Conservation (phyloP, 1,139 yeast genomes). For the Diutina mesorugosa region DNA sequence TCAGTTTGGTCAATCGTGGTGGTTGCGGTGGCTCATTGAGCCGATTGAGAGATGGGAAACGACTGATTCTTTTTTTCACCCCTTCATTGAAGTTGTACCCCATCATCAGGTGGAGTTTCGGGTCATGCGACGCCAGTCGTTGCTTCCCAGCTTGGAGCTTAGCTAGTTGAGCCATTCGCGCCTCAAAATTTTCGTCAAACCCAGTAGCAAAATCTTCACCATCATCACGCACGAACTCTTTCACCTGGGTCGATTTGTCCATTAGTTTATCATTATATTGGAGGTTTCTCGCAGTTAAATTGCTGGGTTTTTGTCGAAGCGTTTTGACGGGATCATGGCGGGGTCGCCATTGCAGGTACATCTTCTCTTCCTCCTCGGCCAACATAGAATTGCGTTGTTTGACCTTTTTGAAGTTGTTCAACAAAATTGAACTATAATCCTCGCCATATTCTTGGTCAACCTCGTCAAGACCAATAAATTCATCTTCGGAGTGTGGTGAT, state of each 20-base stretch:
- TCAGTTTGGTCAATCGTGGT: background rate
- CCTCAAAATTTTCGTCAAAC: background rate
- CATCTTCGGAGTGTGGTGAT: background rate
- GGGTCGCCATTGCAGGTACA: background rate
- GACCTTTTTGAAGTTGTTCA: background rate
- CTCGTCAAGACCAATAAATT: background rate
- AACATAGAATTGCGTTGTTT: background rate
- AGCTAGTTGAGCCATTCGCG: background rate
- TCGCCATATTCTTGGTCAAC: background rate
- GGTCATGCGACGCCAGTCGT: background rate
- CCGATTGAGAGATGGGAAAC: background rate
- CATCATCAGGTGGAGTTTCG: background rate
- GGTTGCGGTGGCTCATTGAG: background rate
- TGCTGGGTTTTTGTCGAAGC: background rate
- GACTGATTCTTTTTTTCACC: background rate
- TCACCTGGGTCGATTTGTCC: background rate
- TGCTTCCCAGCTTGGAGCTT: background rate
- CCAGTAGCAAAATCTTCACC: background rate
- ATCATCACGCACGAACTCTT: background rate
- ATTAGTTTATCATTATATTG: background rate
- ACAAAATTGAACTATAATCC: background rate
- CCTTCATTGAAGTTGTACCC: constrained; percentile 1
- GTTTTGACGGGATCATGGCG: background rate
- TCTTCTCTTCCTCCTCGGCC: background rate
- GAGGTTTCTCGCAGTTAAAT: background rate